A percentile compares a stretch with the other conserved stretches of the same genome.
phyloP scores from a whole-genome alignment of 306 rosid species.

The Dalbergia cultrata region DNA sequence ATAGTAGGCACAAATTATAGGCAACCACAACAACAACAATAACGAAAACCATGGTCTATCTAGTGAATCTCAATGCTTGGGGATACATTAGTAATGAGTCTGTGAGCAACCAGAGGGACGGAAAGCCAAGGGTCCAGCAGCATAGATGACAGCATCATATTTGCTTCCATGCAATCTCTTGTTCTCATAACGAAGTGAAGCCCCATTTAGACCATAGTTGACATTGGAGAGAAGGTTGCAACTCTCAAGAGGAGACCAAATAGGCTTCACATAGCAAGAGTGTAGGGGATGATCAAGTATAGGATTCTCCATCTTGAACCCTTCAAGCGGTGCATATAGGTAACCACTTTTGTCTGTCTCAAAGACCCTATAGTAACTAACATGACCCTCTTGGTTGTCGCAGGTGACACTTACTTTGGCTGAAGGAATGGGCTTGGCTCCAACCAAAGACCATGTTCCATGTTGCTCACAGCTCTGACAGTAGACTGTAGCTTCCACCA shows the following conservation, averaged over 20 bases:
- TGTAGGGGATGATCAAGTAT: conserved; percentile 88
- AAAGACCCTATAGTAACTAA: conserved; percentile 77
- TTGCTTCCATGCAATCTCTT: conserved; percentile 65
- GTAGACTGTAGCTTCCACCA: conserved; percentile 82
- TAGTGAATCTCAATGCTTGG: conserved; percentile 21
- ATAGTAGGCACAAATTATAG: conserved; percentile 24
- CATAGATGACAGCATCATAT: conserved; percentile 75
- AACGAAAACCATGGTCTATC: background rate
- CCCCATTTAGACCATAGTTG: conserved; percentile 77
- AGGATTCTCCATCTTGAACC: conserved; percentile 63
- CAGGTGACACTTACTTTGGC: conserved; percentile 88
- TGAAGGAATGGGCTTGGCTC: conserved; percentile 70
- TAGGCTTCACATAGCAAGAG: conserved; percentile 77
- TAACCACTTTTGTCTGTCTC: conserved; percentile 75
- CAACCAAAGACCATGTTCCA: conserved; percentile 80
- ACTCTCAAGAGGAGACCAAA: conserved; percentile 69
- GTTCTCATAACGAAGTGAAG: conserved; percentile 74
- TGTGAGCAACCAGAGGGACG: conserved; percentile 69
- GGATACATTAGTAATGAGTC: conserved; percentile 45
- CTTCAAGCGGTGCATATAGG: conserved; percentile 76
- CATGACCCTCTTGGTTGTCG: conserved; percentile 70
- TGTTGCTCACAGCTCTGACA: conserved; percentile 82
- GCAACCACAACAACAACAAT: background rate
- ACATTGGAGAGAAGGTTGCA: conserved; percentile 76
- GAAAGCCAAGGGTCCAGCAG: conserved; percentile 94